phyloP scores from a whole-genome alignment of 139 green algal species.

The Medakamo hakoo region DNA sequence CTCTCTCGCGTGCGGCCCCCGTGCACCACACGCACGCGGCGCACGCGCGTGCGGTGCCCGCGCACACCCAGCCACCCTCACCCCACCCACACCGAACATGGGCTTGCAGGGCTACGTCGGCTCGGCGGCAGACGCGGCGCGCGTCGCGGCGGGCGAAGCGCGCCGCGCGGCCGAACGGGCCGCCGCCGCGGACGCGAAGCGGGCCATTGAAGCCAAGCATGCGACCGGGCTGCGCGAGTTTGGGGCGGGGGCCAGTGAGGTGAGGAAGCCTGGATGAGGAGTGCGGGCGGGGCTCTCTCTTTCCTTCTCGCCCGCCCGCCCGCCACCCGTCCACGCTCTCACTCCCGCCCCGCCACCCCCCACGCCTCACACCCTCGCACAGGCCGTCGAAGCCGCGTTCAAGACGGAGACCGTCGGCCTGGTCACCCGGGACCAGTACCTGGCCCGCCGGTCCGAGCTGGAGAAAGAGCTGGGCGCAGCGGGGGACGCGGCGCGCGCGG shows the following conservation, averaged over 20 bases:
- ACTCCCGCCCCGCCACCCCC: neutral
- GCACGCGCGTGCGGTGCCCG: too few species aligned
- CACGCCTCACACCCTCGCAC: neutral
- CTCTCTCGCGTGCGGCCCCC: too few species aligned
- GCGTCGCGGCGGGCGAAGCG: constrained; percentile 45
- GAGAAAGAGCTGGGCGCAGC: constrained; percentile 18
- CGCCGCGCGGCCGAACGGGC: constrained; percentile 18
- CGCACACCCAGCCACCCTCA: neutral
- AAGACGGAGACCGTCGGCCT: constrained; percentile 89
- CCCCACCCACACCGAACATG: constrained; percentile 1
- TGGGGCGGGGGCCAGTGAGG: constrained; percentile 43
- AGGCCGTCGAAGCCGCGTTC: constrained; percentile 75
- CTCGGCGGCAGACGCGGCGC: constrained; percentile 37
- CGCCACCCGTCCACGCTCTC: neutral
- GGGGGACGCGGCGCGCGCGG: neutral
- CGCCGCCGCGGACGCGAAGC: constrained; percentile 55
- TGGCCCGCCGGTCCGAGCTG: constrained; percentile 15
- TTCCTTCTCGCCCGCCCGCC: neutral
- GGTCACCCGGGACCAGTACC: constrained; percentile 83
- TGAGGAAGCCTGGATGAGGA: constrained; percentile 2
- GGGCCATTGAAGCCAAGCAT: constrained; percentile 38
- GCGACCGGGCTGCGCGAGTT: constrained; percentile 50
- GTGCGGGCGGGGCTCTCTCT: neutral
- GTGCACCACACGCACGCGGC: too few species aligned
- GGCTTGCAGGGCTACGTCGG: constrained; percentile 63